phyloP scores from a whole-genome alignment of 139 green algal species.

The Volvox africanus region DNA sequence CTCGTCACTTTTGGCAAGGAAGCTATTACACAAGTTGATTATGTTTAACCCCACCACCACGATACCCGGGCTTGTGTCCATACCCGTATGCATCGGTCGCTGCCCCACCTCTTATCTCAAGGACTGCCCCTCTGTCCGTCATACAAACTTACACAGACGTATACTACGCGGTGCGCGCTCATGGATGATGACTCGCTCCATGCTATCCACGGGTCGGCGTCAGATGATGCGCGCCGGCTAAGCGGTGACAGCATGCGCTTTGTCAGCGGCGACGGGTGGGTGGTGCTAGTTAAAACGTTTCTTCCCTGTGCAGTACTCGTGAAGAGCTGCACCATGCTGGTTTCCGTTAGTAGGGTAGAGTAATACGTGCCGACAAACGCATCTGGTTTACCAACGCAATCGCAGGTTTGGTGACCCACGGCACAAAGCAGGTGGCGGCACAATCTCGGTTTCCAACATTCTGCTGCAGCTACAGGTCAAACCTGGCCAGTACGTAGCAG shows the following conservation, averaged over 20 bases:
- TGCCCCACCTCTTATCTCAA: too few species aligned
- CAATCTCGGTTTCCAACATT: slow-evolving; percentile 40
- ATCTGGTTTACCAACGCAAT: not conserved
- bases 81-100: too few species aligned
- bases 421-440: slow-evolving; percentile 33
- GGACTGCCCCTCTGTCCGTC: not conserved
- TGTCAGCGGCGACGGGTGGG: slow-evolving; percentile 41
- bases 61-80: too few species aligned
- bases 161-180: slow-evolving; percentile 39
- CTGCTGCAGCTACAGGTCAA: slow-evolving; percentile 52
- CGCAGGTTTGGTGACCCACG: slow-evolving; percentile 45
- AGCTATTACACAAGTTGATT: too few species aligned
- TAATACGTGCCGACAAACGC: too few species aligned
- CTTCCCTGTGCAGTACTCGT: too few species aligned
- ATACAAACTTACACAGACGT: slow-evolving; percentile 15
- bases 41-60: too few species aligned
- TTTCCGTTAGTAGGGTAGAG: too few species aligned
- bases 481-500: slow-evolving; percentile 41
- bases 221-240: slow-evolving; percentile 32
- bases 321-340: too few species aligned
- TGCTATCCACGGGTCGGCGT: slow-evolving; percentile 15
- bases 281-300: not conserved
- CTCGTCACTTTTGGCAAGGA: too few species aligned
- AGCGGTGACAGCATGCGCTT: slow-evolving; percentile 46
- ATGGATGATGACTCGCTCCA: slow-evolving; percentile 47